Evolutionary conservation across 306 rosid species (phyloP).

Genomic region (Quercus rubra): DNA sequence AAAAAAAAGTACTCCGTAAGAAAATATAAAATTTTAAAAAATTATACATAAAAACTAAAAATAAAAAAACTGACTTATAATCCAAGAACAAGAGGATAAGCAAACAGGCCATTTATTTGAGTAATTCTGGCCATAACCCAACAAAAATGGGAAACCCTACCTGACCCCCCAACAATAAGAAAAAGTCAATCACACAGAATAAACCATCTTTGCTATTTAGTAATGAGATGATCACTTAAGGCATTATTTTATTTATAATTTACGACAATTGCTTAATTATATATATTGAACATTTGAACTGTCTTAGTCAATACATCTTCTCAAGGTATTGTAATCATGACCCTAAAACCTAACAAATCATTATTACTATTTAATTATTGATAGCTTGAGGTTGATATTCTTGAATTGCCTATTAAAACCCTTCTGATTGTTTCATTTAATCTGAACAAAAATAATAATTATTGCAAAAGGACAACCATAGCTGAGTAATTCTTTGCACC

Average conservation of each 20-base stretch:
- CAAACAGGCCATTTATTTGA: not conserved
- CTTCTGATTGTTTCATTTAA: not conserved
- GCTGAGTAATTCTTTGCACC: constrained; percentile 4
- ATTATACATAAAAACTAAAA: too few species aligned
- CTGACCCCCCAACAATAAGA: not conserved
- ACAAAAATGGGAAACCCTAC: not conserved
- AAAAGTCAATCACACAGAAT: not conserved
- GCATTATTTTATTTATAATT: not conserved
- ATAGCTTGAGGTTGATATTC: constrained; percentile 31
- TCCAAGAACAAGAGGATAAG: too few species aligned
- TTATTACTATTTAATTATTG: not conserved
- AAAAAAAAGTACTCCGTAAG: too few species aligned
- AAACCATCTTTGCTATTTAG: not conserved
- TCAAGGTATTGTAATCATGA: not conserved
- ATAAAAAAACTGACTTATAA: too few species aligned
- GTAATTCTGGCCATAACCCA: too few species aligned
- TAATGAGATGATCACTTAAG: not conserved
- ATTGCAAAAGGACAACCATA: constrained; percentile 22
- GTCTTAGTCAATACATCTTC: constrained; percentile 30
- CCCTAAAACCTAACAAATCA: not conserved
- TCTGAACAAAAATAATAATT: not conserved
- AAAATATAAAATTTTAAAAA: too few species aligned
- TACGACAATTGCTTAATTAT: not conserved
- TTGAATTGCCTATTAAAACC: not conserved
- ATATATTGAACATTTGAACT: constrained; percentile 5